Conservation (phyloP, 169 alveolate genomes). For the Neospora caninum region DNA sequence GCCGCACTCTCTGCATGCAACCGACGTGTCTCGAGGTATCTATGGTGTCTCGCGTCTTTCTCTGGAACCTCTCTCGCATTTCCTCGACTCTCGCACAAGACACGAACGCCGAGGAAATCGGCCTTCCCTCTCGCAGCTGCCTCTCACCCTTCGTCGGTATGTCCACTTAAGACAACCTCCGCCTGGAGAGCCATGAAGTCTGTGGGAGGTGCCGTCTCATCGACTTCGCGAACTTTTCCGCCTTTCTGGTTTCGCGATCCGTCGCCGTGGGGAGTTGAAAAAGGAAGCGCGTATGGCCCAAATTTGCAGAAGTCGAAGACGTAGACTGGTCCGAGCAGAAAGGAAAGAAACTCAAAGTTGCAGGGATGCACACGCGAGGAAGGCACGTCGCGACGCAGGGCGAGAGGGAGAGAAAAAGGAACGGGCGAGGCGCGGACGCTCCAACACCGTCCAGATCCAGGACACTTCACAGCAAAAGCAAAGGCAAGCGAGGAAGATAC, state of each 20-base stretch:
- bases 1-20: too few relatives aligned
- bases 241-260: neutral
- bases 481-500: too few relatives aligned
- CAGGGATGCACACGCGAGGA: neutral
- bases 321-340: constrained; percentile 28
- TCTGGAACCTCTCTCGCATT: too few relatives aligned
- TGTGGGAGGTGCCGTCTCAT: neutral
- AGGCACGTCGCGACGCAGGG: neutral
- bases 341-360: neutral
- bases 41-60: too few relatives aligned
- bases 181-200: constrained; percentile 54
- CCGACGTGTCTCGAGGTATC: too few relatives aligned
- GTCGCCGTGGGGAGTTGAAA: neutral
- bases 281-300: constrained; percentile 21
- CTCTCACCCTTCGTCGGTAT: constrained; percentile 62
- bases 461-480: too few relatives aligned
- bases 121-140: too few relatives aligned
- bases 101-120: too few relatives aligned
- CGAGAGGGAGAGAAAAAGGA: neutral
- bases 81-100: too few relatives aligned
- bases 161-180: constrained; percentile 58
- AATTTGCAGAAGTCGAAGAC: constrained; percentile 58
- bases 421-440: too few relatives aligned
- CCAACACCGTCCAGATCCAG: too few relatives aligned
- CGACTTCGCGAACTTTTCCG: neutral